A percentile compares a stretch with the other conserved stretches of the same genome.
These are phyloP conservation scores for Aphanomyces cochlioides DNA, from an alignment of 352 stramenopile genomes.

Conservation along the genomic window DNA sequence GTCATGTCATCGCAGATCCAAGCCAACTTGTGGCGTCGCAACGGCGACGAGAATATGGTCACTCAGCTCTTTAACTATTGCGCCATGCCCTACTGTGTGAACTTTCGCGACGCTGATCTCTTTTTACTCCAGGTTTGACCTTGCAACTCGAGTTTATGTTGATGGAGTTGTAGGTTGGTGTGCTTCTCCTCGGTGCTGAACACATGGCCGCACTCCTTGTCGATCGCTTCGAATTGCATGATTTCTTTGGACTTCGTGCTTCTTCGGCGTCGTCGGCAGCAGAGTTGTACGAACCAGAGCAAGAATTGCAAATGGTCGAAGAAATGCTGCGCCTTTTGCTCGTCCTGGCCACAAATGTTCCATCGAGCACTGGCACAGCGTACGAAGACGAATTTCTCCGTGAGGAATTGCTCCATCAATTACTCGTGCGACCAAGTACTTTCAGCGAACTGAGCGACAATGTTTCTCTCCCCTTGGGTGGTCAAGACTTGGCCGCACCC, in stretches of 20 bases:
- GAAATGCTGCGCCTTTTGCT: conserved; percentile 81
- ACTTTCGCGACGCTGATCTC: conserved; percentile 78
- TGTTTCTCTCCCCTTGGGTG: conserved; percentile 64
- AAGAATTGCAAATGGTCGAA: conserved; percentile 74
- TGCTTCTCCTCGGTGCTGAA: conserved; percentile 53
- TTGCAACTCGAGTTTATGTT: conserved; percentile 20
- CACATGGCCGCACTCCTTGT: conserved; percentile 61
- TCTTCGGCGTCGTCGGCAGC: not conserved
- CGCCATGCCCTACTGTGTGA: conserved; percentile 78
- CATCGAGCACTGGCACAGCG: conserved; percentile 45
- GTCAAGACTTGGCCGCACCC: conserved; percentile 70
- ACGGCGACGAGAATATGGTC: conserved; percentile 87
- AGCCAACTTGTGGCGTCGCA: conserved; percentile 80
- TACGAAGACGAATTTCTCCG: conserved; percentile 73
- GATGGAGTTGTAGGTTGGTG: not conserved
- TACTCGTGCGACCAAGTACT: conserved; percentile 69
- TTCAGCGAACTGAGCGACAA: conserved; percentile 84
- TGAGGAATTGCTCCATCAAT: conserved; percentile 83
- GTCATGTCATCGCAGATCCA: conserved; percentile 87
- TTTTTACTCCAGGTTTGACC: conserved; percentile 76
- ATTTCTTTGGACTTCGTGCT: conserved; percentile 49
- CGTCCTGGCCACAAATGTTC: conserved; percentile 67
- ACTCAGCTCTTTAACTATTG: conserved; percentile 89
- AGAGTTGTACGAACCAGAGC: conserved; percentile 45
- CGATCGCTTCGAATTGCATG: conserved; percentile 70